Base-by-base conservation (phyloP, 208 protist genomes). In the Acanthamoeba culbertsoni region DNA sequence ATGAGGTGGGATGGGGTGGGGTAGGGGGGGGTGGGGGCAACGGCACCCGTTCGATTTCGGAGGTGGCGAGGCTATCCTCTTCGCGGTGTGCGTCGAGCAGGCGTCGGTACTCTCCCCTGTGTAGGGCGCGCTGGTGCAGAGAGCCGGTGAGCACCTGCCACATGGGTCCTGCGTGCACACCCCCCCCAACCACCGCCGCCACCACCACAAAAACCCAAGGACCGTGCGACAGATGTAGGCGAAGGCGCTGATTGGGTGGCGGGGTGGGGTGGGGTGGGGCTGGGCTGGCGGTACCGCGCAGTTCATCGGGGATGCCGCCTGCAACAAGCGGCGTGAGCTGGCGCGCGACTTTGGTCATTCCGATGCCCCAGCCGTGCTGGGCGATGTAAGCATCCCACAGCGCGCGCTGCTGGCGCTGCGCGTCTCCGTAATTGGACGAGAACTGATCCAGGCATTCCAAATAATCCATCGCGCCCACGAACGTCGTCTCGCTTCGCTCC, bases 71-170 rank as follows among this genome's bases (percentile, higher is more conserved):
- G 28, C 55, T 73, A 16, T 10, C 84, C 84, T 68, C n/a, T 12
- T 48, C 28, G 5, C 14, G 5, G 51, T 73, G 57, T 6, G 40
- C n/a, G 23, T 71, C 40, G n/a, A 91, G 37, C 2, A 91, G 31
- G 31, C 40, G 33, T 5, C 35, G 84, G 42, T 91, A 91, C 26
- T 91, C 46, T 31, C 37, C 53, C 16, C n/a, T n/a, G 18, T 10
- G 35, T 26, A 68, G 62, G 45, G 18, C 42, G 37, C 35, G 35
- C 48, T 43, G 18, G 42, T 91, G 68, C 3, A 91, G 16, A 7
- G 84, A 91, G n/a, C 84, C 84, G 7, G 42, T 45, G 7, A 91
- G 57, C 2, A 91, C 3, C 42, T 91, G 84, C 84, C 84, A 91
- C 84, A 91, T 14, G 84, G 57, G 23, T 51, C 84, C 84, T 91